Evolutionary conservation across 164 flowering plant genomes (phyloP).

Genomic region (Liquidambar formosana): DNA sequence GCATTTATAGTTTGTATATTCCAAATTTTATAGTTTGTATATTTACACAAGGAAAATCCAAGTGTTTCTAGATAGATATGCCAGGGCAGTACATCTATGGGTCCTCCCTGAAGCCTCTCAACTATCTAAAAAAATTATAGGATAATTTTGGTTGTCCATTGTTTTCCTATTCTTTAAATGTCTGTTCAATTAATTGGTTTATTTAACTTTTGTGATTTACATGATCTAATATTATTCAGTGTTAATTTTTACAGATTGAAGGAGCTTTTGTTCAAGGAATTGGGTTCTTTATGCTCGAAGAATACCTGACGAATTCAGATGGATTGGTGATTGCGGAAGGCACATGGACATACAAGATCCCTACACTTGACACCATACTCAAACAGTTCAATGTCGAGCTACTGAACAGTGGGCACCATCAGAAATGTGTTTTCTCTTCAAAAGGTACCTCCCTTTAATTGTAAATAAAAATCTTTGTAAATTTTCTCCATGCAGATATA

Average conservation of each 20-base stretch:
- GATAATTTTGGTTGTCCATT: too few species aligned
- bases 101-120: too few species aligned
- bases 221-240: neutral
- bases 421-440: slow-evolving; percentile 79
- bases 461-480: neutral
- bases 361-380: slow-evolving; percentile 83
- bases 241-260: slow-evolving; percentile 56
- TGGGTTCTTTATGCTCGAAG: slow-evolving; percentile 88
- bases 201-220: neutral
- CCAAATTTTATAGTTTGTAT: too few species aligned
- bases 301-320: slow-evolving; percentile 57
- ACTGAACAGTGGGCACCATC: slow-evolving; percentile 71
- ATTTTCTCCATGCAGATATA: too few species aligned
- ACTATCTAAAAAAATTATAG: too few species aligned
- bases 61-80: too few species aligned
- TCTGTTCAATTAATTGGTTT: too few species aligned
- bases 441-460: slow-evolving; percentile 54
- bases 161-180: too few species aligned
- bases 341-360: slow-evolving; percentile 93
- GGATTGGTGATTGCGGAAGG: slow-evolving; percentile 63
- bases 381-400: slow-evolving; percentile 77
- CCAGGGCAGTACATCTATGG: too few species aligned
- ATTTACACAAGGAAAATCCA: too few species aligned
- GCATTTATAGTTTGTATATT: too few species aligned
- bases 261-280: slow-evolving; percentile 96